These are phyloP conservation scores for Apophysomyces sp. DNA, from an alignment of 371 early-diverging fungal genomes.

Conservation along the genomic window DNA sequence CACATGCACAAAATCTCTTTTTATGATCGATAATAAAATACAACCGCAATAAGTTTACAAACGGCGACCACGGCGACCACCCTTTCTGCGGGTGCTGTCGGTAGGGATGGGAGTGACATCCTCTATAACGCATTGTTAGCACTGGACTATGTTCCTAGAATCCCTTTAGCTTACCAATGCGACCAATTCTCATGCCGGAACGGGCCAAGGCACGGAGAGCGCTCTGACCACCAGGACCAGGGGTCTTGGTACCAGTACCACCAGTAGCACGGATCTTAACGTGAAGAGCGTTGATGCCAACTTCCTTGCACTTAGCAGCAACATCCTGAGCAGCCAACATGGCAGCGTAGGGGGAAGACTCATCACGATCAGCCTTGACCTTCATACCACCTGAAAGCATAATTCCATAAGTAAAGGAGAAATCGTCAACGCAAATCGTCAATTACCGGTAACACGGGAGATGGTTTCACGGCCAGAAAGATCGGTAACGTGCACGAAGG, in stretches of 20 bases:
- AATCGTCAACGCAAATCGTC: neutral
- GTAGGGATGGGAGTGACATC: constrained; percentile 99
- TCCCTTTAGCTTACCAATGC: constrained; percentile 69
- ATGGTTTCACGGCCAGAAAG: constrained; percentile 99
- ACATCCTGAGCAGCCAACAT: constrained; percentile 99
- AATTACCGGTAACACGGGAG: constrained; percentile 96
- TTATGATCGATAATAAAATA: neutral
- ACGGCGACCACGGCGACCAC: constrained; percentile 99
- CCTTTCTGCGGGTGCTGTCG: constrained; percentile 99
- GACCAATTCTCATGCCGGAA: constrained; percentile 98
- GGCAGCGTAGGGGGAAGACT: constrained; percentile 99
- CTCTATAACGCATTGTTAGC: constrained; percentile 51
- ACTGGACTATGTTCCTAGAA: neutral
- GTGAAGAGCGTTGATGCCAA: constrained; percentile 99
- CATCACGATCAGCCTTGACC: constrained; percentile 99
- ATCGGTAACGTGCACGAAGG: constrained; percentile 99
- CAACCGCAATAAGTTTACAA: constrained; percentile 62
- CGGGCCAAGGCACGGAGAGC: constrained; percentile 99
- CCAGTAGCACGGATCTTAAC: constrained; percentile 99
- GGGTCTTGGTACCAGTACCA: constrained; percentile 99
- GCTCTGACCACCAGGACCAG: constrained; percentile 99
- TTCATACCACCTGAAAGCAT: constrained; percentile 96
- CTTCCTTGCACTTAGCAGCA: constrained; percentile 97
- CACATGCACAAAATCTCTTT: neutral
- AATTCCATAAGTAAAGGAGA: neutral